phyloP scores from a whole-genome alignment of 169 alveolate genomes.

The Plasmodium coatneyi region DNA sequence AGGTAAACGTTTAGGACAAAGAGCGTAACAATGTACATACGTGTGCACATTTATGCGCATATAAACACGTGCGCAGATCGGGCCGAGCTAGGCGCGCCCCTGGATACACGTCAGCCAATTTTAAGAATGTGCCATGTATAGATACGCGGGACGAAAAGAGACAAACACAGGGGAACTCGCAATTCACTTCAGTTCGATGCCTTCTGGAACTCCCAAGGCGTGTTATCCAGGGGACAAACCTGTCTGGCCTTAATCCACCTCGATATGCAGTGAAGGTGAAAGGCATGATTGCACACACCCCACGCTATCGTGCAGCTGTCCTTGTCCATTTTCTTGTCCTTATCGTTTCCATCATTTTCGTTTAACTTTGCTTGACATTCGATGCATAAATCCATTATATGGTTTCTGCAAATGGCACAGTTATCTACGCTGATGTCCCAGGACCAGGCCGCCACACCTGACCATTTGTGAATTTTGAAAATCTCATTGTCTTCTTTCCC shows the following conservation, averaged over 20 bases:
- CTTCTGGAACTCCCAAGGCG: slow-evolving; percentile 95
- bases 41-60: not conserved
- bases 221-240: slow-evolving; percentile 97
- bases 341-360: slow-evolving; percentile 68
- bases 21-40: not conserved
- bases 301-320: slow-evolving; percentile 99
- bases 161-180: slow-evolving; percentile 35
- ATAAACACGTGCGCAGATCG: not conserved
- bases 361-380: slow-evolving; percentile 96
- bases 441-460: slow-evolving; percentile 99
- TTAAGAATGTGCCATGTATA: not conserved
- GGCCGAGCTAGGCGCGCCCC: not conserved
- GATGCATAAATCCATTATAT: slow-evolving; percentile 98
- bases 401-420: slow-evolving; percentile 99
- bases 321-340: slow-evolving; percentile 78
- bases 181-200: slow-evolving; percentile 78
- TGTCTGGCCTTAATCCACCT: slow-evolving; percentile 98
- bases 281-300: slow-evolving; percentile 99
- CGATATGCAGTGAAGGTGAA: slow-evolving; percentile 98
- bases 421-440: slow-evolving; percentile 99
- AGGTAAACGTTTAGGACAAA: not conserved
- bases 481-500: slow-evolving; percentile 38
- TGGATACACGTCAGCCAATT: not conserved
- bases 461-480: slow-evolving; percentile 93
- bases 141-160: not conserved